Conservation (phyloP, 108 stramenopile species). For the Schizochytrium sp. region DNA sequence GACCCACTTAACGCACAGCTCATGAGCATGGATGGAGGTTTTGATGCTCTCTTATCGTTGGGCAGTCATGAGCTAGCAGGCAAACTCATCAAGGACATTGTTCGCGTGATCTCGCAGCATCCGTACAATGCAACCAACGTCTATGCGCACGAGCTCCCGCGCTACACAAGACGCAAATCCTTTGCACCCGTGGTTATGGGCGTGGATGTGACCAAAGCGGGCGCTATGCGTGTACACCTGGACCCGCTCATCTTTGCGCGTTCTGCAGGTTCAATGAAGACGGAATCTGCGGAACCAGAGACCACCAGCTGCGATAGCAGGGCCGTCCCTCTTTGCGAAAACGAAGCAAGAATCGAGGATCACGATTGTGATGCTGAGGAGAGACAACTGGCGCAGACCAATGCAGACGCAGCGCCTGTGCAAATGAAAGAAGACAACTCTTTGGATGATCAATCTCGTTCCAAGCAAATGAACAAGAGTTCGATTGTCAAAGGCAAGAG, state of each 20-base stretch:
- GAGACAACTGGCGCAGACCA: neutral
- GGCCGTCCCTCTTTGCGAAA: too few relatives aligned
- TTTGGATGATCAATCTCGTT: neutral
- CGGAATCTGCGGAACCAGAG: neutral
- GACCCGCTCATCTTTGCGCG: neutral
- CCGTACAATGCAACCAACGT: neutral
- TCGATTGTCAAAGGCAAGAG: neutral
- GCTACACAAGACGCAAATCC: neutral
- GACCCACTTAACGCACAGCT: neutral
- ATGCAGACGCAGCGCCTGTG: neutral
- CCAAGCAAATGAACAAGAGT: too few relatives aligned
- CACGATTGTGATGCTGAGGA: neutral
- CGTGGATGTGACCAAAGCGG: neutral
- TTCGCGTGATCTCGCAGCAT: neutral
- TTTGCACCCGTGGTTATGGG: neutral
- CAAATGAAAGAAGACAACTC: neutral
- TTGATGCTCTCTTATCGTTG: neutral
- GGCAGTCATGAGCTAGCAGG: neutral
- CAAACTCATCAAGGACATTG: neutral
- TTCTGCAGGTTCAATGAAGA: neutral
- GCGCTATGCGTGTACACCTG: neutral
- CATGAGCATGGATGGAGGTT: constrained; percentile 15
- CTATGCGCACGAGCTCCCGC: neutral
- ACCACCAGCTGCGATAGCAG: neutral
- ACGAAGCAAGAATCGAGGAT: neutral